Evolutionary conservation across 148 eudicot species (phyloP), one percentile per base, ranked within the genome.

Genomic region (Spergularia bocconei): DNA sequence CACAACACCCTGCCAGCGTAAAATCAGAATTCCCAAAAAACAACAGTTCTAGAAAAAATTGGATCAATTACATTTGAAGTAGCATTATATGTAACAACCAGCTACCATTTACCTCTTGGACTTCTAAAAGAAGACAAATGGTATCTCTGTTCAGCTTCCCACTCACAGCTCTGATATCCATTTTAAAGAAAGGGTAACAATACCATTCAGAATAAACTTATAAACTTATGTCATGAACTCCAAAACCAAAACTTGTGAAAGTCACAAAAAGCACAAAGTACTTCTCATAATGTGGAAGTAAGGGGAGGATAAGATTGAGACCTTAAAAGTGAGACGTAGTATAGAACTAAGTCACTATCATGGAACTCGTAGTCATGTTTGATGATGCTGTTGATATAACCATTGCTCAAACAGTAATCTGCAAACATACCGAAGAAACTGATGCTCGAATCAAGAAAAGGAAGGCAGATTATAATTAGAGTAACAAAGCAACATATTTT

Each of bases 251-350:
- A 44, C 48, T 41, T 44, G 48, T 44, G 48, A 44, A 4, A 44
- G 48, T 44, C 48, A 44, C 48, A 6, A 44, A 44, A 44, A 44
- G 48, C 29, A 50, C 36, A 20, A n/a, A 57, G 23, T 57, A 57
- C 5, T 20, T n/a, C 61, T 57, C 61, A 57, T 57, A 57, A 57
- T 57, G 11, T 57, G 23, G 61, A 57, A 25, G 61, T n/a, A n/a
- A 4, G 11, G 61, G 63, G 52, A 80, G 58, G 72, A 52, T 71
- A 21, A 63, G 67, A 68, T 16, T 44, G 61, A 75, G 50, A 85
- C 86, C 87, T 87, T 82, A 87, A 71, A 83, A 87, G 83, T 38
- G 90, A 87, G 47, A 87, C 90, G 21, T 82, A 85, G 69, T 82
- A 87, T 54, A 80, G 80, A 76, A 83, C 87, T 23, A 84, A 73